These are phyloP conservation scores for Marchantia polymorpha DNA, from an alignment of 225 moss, liverwort and hornwort species.

Conservation along the genomic window DNA sequence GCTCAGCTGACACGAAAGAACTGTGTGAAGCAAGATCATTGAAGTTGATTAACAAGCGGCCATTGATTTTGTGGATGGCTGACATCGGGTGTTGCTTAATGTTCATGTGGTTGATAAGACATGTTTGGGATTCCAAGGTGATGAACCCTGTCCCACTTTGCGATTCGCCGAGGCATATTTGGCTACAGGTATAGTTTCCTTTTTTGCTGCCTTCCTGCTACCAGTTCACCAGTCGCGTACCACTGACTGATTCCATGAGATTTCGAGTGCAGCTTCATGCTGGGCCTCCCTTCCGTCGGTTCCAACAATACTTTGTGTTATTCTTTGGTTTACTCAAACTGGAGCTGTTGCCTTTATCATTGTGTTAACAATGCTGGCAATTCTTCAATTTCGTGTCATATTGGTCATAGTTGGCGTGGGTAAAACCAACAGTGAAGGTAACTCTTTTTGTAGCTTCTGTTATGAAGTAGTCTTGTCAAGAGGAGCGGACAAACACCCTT, in stretches of 20 bases:
- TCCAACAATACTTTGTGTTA: slow-evolving; percentile 12
- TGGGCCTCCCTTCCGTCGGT: slow-evolving; percentile 29
- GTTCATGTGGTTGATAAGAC: slow-evolving; percentile 67
- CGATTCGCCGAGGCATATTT: slow-evolving; percentile 58
- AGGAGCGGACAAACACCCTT: not conserved
- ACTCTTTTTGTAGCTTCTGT: slow-evolving; percentile 9
- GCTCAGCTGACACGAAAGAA: slow-evolving; percentile 34
- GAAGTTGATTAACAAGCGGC: slow-evolving; percentile 49
- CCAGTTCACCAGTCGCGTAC: slow-evolving; percentile 46
- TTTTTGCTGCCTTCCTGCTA: slow-evolving; percentile 44
- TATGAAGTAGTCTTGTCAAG: not conserved
- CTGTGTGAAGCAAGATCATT: slow-evolving; percentile 44
- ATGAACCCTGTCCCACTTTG: slow-evolving; percentile 61
- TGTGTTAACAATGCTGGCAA: slow-evolving; percentile 32
- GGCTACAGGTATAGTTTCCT: slow-evolving; percentile 60
- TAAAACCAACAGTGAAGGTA: slow-evolving; percentile 26
- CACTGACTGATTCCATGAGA: slow-evolving; percentile 46
- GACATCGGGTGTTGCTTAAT: slow-evolving; percentile 62
- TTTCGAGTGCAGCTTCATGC: slow-evolving; percentile 46
- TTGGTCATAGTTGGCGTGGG: slow-evolving; percentile 11
- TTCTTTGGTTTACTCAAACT: slow-evolving; percentile 15
- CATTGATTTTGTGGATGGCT: slow-evolving; percentile 58
- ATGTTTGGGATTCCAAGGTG: slow-evolving; percentile 59
- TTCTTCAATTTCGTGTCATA: not conserved
- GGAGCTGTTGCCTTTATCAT: slow-evolving; percentile 25